Base-by-base conservation (phyloP, 306 rosid genomes). In the Castanea mollissima region DNA sequence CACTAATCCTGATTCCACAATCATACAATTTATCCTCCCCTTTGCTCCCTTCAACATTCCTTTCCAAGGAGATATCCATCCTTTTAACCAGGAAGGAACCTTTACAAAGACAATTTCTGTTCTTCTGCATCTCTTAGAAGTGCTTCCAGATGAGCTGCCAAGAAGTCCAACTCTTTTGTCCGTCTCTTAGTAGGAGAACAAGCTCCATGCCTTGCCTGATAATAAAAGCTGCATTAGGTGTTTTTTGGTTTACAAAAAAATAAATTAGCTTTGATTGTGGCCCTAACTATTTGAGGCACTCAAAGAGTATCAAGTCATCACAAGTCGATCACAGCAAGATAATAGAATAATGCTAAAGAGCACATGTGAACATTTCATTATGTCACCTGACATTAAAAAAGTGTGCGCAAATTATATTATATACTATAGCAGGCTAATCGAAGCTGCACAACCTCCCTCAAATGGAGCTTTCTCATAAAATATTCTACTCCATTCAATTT, bases 191-290 rank as follows among this genome's bases (percentile, higher is more conserved):
- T 95, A 3, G 96, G 99, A 73, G 92, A 76, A 38, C 97, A 91
- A 55, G 99, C 92, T 80, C 99, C 99, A 77, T 95, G 99, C 83
- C 98, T 92, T 16, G 98, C 94, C 99, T 95, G 87, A 49, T 46
- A 79, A 86, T 21, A 54, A 71, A 77, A 85, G 25, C 75, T 71
- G 58, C 67, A 85, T 64, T 56, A 79, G 10, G 21, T 25, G 41
- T 38, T 58, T 52, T 44, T 67, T 65, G 49, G 21, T 63, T 21
- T 67, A 8, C 11, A 25, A 60, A 70, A 52, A 72, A 35, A 10
- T n/a, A n/a, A 67, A 67, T 19, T 11, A 35, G n/a, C 27, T 34
- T 67, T 6, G 23, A 67, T 49, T 70, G 32, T 32, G 20, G 1
- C 35, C 7, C 35, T 60, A 49, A 73, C 69, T 4, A 21, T 49